Base-by-base conservation (phyloP, 306 rosid genomes). In the Aeschynomene evenia region DNA sequence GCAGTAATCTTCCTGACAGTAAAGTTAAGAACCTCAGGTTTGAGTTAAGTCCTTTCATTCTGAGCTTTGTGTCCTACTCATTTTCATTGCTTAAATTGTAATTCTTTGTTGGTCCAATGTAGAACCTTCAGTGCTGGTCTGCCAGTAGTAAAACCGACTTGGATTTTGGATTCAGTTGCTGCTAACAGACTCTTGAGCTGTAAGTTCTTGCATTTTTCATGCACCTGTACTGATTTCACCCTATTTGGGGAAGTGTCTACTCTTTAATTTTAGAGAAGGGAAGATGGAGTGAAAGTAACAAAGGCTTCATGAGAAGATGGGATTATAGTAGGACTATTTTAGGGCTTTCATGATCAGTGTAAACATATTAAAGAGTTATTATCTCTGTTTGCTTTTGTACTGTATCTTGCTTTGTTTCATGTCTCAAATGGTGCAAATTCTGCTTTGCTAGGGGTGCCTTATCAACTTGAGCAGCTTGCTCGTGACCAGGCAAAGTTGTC, bases 61-160 rank as follows among this genome's bases (percentile, higher is more conserved):
- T 20, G 18, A 37, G 28, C 5, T 66, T 74, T 40, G 6, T 18
- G 2, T 50, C 45, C 20, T 73, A 46, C 33, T 3, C 9, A 12
- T 63, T 9, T 49, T 42, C 8, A 13, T 46, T 2, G 5, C 55
- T 24, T 77, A 11, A 42, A n/a, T 60, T 86, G 50, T 68, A 50
- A 15, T 48, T 42, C 18, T 77, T 78, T 61, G 55, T 70, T 60
- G 73, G 22, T 75, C 48, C 58, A 49, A 68, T 78, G 22, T 84
- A 92, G 98, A 83, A 81, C 90, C 75, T 93, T 93, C 81, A 93
- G 97, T 28, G 82, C 88, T 51, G 98, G 97, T 46, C 86, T 93
- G 22, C 98, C 98, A 0, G 88, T 93, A 20, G 97, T 93, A 58
- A 93, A 90, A 78, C 98, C 98, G 50, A 57, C 84, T 28, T 93